Conservation (phyloP, 768 basidiomycete genomes). For the Filobasidium floriforme region DNA sequence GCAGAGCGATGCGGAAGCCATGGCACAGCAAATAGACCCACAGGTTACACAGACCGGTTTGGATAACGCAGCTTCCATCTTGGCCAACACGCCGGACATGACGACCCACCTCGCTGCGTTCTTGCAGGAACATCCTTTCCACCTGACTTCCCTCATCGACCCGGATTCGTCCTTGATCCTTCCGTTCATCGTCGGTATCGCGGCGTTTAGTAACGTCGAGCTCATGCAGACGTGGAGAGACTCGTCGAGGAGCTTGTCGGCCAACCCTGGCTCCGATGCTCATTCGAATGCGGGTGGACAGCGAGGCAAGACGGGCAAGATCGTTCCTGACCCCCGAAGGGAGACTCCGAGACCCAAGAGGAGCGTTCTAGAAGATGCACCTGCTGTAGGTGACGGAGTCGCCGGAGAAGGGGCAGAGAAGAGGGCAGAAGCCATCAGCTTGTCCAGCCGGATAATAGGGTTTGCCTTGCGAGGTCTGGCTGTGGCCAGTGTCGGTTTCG, state of each 20-base stretch:
- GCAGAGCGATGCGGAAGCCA: slow-evolving; percentile 2
- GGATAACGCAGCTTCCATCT: slow-evolving; percentile 15
- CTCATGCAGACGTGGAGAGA: slow-evolving; percentile 26
- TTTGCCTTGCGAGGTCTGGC: slow-evolving; percentile 39
- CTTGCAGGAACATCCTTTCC: slow-evolving; percentile 30
- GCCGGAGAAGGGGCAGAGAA: neutral
- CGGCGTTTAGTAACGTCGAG: slow-evolving; percentile 44
- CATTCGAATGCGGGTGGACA: neutral
- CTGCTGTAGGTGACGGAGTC: slow-evolving; percentile 9
- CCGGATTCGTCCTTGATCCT: slow-evolving; percentile 38
- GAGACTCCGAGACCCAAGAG: neutral
- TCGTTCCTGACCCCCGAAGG: neutral
- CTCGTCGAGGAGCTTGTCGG: neutral
- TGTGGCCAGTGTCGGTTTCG: slow-evolving; percentile 41
- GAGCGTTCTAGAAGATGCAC: slow-evolving; percentile 13
- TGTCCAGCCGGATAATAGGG: slow-evolving; percentile 27
- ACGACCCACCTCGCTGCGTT: slow-evolving; percentile 21
- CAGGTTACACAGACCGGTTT: slow-evolving; percentile 7
- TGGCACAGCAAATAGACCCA: neutral
- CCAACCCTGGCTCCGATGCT: neutral
- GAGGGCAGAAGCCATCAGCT: slow-evolving; percentile 18
- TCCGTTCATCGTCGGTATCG: slow-evolving; percentile 40
- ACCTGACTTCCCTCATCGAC: slow-evolving; percentile 39
- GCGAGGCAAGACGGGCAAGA: neutral
- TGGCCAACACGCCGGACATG: neutral